Conservation (phyloP, 805 yeast genomes). For the Saccharomyces mikatae region DNA sequence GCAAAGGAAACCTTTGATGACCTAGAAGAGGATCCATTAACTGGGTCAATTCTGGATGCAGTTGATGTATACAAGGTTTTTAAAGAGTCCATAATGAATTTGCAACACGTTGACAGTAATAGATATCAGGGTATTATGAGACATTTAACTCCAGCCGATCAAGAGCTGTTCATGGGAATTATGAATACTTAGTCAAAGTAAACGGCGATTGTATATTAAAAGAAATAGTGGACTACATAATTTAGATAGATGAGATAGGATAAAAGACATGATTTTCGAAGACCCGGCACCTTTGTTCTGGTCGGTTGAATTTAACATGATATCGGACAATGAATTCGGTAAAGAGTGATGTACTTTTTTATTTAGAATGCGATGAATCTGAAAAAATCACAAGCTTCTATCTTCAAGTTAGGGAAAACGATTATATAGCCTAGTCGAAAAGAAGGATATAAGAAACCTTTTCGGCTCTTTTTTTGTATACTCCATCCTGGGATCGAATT, state of each 20-base stretch:
- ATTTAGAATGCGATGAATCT: not conserved
- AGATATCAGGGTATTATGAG: constrained; percentile 45
- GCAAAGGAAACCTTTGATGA: constrained; percentile 58
- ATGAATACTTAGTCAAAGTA: not conserved
- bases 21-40: constrained; percentile 71
- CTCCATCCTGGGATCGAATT: not conserved
- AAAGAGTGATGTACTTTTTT: too few relatives aligned
- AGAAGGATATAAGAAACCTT: not conserved
- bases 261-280: not conserved
- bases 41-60: constrained; percentile 70
- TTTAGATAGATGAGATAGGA: not conserved
- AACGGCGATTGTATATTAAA: not conserved
- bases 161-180: constrained; percentile 20
- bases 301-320: not conserved
- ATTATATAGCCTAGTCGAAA: not conserved
- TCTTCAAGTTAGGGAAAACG: not conserved
- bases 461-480: not conserved
- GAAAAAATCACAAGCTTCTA: not conserved
- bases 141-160: constrained; percentile 32
- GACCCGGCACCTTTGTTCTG: not conserved
- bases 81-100: constrained; percentile 41
- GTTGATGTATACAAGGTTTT: constrained; percentile 65
- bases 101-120: constrained; percentile 41
- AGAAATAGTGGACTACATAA: not conserved
- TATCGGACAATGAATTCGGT: not conserved